Evolutionary conservation across 2,329 filamentous ascomycete species (phyloP).

Genomic region (Thermoascus crustaceus): DNA sequence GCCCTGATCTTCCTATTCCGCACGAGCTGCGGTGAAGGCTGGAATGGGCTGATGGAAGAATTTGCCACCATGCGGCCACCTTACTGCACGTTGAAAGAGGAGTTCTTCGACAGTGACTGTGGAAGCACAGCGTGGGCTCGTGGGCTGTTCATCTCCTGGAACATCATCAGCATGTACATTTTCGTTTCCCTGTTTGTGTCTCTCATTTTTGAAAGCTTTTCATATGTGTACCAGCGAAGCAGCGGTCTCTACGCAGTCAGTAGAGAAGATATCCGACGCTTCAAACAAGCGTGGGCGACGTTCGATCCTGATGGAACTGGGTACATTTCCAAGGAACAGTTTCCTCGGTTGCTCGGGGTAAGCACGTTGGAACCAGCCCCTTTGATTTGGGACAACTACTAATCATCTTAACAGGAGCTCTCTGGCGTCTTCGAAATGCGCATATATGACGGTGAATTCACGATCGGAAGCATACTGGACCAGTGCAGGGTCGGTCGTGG

Average conservation of each 20-base stretch:
- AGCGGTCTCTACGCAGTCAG: conserved; percentile 86
- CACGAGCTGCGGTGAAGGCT: conserved; percentile 88
- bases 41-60: conserved; percentile 97
- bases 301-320: conserved; percentile 87
- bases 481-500: conserved; percentile 59
- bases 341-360: conserved; percentile 76
- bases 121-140: conserved; percentile 85
- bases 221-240: conserved; percentile 95
- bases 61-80: conserved; percentile 73
- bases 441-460: conserved; percentile 86
- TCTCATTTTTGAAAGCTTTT: conserved; percentile 98
- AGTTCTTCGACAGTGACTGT: conserved; percentile 85
- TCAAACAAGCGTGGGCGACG: conserved; percentile 97
- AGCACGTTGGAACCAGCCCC: conserved; percentile 19
- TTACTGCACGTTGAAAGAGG: conserved; percentile 62
- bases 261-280: conserved; percentile 86
- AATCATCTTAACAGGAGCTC: conserved; percentile 50
- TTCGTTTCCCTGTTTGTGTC: conserved; percentile 98
- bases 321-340: conserved; percentile 81
- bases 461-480: conserved; percentile 77
- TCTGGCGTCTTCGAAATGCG: conserved; percentile 96
- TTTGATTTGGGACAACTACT: conserved; percentile 10
- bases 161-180: conserved; percentile 99
- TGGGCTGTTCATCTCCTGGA: conserved; percentile 89
- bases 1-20: conserved; percentile 88